Evolutionary conservation across 2,329 filamentous ascomycete genomes (phyloP).

Genomic region (Akanthomyces dipterigenus): DNA sequence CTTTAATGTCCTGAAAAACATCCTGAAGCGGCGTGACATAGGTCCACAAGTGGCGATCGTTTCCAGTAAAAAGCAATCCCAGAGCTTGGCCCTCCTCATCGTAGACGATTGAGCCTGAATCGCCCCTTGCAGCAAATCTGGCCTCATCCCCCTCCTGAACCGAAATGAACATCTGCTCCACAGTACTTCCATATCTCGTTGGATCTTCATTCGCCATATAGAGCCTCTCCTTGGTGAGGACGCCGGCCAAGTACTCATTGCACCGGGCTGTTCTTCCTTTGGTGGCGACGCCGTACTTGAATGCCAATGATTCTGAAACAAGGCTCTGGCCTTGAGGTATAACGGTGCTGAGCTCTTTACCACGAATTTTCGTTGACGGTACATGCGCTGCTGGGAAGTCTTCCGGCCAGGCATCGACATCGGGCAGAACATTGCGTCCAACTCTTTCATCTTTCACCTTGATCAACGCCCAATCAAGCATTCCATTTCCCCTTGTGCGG

Average conservation of each 20-base stretch:
- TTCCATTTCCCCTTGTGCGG: background rate
- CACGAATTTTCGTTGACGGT: background rate
- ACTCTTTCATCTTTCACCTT: background rate
- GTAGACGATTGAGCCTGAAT: background rate
- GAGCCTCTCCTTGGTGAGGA: background rate
- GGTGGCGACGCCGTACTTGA: background rate
- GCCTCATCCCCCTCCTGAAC: no score
- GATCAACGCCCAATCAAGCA: background rate
- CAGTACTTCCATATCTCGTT: background rate
- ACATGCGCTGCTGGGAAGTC: background rate
- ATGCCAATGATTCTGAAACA: background rate
- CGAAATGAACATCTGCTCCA: background rate
- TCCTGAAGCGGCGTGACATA: no score
- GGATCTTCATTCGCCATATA: background rate
- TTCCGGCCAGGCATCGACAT: background rate
- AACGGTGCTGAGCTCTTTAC: background rate
- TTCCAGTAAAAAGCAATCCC: background rate
- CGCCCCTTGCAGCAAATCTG: background rate
- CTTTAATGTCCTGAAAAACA: no score
- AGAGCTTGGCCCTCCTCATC: background rate
- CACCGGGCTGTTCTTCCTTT: background rate
- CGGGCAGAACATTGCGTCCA: background rate
- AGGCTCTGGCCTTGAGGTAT: background rate
- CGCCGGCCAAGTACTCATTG: background rate
- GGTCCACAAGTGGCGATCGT: no score